A percentile compares a stretch with the other conserved stretches of the same genome.
Evolutionary conservation across 169 alveolate species (phyloP).

Genomic region (Plasmodium coatneyi): DNA sequence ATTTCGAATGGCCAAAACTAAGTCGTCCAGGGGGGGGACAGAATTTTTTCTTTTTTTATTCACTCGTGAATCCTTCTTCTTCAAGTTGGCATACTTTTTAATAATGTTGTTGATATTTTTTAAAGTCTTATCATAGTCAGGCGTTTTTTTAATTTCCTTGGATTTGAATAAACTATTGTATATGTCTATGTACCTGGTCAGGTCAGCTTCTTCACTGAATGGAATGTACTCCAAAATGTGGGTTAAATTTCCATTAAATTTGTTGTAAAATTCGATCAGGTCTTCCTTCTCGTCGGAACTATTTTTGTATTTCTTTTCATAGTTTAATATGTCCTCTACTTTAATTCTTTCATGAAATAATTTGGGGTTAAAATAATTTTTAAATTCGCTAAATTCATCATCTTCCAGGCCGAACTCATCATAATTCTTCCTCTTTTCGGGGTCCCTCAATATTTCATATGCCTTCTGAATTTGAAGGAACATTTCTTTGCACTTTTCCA

Average conservation of each 20-base stretch:
- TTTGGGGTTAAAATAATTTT: slow-evolving; percentile 39
- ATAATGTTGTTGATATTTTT: slow-evolving; percentile 28
- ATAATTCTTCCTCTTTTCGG: slow-evolving; percentile 77
- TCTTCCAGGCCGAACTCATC: slow-evolving; percentile 78
- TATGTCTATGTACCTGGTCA: slow-evolving; percentile 76
- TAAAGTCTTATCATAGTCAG: slow-evolving; percentile 14
- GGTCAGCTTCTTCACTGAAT: slow-evolving; percentile 78
- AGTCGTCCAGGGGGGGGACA: slow-evolving; percentile 37
- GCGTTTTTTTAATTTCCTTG: slow-evolving; percentile 34
- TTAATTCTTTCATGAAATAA: slow-evolving; percentile 52
- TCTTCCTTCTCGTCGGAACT: slow-evolving; percentile 84
- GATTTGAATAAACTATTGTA: slow-evolving; percentile 63
- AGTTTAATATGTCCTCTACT: slow-evolving; percentile 77
- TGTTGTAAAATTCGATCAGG: slow-evolving; percentile 80
- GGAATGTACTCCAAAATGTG: slow-evolving; percentile 80
- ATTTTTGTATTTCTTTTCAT: slow-evolving; percentile 76
- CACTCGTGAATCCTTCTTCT: slow-evolving; percentile 1
- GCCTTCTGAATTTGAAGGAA: slow-evolving; percentile 84
- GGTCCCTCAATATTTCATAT: slow-evolving; percentile 83
- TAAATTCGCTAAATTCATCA: slow-evolving; percentile 16
- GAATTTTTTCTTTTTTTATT: slow-evolving; percentile 3
- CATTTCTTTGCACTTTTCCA: slow-evolving; percentile 79
- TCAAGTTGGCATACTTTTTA: neutral
- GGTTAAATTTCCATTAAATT: slow-evolving; percentile 79
- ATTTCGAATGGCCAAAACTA: slow-evolving; percentile 58